A percentile compares a stretch with the other conserved stretches of the same genome.
Evolutionary conservation across 1,284 basidiomycete species (phyloP).

Genomic region (Rhodotorula mucilaginosa): DNA sequence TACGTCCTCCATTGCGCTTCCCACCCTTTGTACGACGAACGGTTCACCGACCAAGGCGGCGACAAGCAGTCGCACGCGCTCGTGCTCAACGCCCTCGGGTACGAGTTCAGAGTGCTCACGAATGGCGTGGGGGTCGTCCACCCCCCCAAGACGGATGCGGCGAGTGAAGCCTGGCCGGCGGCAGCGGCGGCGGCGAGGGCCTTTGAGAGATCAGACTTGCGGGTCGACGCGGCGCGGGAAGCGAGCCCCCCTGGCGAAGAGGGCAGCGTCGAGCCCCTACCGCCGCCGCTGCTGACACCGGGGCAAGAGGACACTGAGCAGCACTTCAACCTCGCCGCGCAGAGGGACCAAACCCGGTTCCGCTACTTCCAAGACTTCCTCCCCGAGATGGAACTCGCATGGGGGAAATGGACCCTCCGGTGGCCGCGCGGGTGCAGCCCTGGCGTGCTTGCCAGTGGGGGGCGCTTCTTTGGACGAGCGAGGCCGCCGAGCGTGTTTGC

Average conservation of each 20-base stretch:
- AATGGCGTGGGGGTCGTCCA: slow-evolving; percentile 5
- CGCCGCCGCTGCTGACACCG: neutral
- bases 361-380: slow-evolving; percentile 33
- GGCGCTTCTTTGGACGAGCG: slow-evolving; percentile 20
- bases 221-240: neutral
- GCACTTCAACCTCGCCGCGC: slow-evolving; percentile 27
- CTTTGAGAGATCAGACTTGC: too few species aligned
- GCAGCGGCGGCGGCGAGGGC: neutral
- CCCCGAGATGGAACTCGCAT: slow-evolving; percentile 19
- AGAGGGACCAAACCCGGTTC: slow-evolving; percentile 22
- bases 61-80: slow-evolving; percentile 32
- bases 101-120: slow-evolving; percentile 16
- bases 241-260: too few species aligned
- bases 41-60: slow-evolving; percentile 35
- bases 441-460: neutral
- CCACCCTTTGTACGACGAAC: slow-evolving; percentile 33
- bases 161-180: slow-evolving; percentile 22
- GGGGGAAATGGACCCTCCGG: slow-evolving; percentile 12
- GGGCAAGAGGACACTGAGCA: neutral
- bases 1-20: slow-evolving; percentile 28
- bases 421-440: slow-evolving; percentile 25
- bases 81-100: slow-evolving; percentile 30
- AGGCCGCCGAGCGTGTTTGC: slow-evolving; percentile 13
- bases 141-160: slow-evolving; percentile 8
- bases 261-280: neutral